These are phyloP conservation scores for Coemansia sp. DNA, from an alignment of 192 early-diverging fungal genomes.

Conservation along the genomic window DNA sequence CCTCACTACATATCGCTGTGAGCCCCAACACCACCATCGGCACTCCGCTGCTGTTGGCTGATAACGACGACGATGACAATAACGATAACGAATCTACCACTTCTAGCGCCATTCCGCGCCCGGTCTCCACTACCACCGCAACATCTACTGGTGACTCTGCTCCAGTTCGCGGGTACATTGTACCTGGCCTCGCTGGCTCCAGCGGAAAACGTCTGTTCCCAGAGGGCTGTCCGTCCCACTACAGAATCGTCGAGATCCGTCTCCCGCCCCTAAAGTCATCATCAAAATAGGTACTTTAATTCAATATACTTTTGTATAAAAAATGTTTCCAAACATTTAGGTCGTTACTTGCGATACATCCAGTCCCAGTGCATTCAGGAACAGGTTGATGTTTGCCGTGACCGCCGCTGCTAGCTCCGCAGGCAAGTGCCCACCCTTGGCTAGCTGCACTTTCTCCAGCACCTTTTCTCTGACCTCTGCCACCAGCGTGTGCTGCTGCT, in stretches of 20 bases:
- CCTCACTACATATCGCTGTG: conserved; percentile 33
- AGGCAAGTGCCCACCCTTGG: conserved; percentile 58
- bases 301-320: conserved; percentile 2
- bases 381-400: conserved; percentile 88
- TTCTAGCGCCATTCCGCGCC: no score
- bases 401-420: conserved; percentile 61
- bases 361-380: conserved; percentile 91
- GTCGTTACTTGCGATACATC: conserved; percentile 57
- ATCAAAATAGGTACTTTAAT: neutral
- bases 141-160: neutral
- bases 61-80: no score
- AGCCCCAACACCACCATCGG: conserved; percentile 8
- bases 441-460: conserved; percentile 69
- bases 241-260: conserved; percentile 40
- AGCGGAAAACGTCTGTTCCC: conserved; percentile 34
- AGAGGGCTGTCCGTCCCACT: conserved; percentile 26
- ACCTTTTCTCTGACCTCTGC: conserved; percentile 84
- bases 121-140: neutral
- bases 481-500: conserved; percentile 91
- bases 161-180: conserved; percentile 5
- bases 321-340: no score
- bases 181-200: conserved; percentile 34
- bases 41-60: neutral
- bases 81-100: no score
- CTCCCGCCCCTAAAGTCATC: conserved; percentile 35